A percentile compares a stretch with the other conserved stretches of the same genome.
These are phyloP conservation scores for Spathaspora arborariae DNA, from an alignment of 805 yeast species.

Conservation along the genomic window DNA sequence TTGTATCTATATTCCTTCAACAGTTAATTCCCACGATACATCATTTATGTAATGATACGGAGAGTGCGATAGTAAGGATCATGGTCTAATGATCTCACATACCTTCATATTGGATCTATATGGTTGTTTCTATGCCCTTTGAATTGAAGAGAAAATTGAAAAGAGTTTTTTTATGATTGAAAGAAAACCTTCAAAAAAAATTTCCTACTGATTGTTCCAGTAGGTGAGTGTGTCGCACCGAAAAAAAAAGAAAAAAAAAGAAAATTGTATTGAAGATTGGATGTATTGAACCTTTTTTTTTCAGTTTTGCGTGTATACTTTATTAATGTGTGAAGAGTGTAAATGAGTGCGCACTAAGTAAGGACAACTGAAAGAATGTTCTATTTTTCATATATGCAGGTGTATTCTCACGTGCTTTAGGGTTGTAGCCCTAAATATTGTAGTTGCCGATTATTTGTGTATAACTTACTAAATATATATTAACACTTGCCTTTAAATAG, in stretches of 20 bases:
- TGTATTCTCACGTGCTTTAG: conserved; percentile 1
- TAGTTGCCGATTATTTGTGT: neutral
- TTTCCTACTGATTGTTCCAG: conserved; percentile 1
- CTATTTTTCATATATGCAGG: neutral
- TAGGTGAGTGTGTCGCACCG: neutral
- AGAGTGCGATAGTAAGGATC: neutral
- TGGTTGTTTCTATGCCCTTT: conserved; percentile 21
- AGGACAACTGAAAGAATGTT: neutral
- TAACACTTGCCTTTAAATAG: no score
- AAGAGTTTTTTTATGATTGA: conserved; percentile 1
- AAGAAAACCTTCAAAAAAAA: conserved; percentile 3
- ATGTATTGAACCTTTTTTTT: neutral
- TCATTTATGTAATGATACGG: neutral
- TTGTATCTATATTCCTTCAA: neutral
- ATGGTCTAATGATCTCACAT: conserved; percentile 19
- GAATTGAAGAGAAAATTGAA: conserved; percentile 4
- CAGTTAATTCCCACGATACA: neutral
- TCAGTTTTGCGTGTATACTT: neutral
- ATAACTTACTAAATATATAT: no score
- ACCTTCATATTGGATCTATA: conserved; percentile 43
- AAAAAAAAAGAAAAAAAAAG: neutral
- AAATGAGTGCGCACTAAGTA: neutral
- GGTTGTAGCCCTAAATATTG: neutral
- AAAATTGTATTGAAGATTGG: neutral
- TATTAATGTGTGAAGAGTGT: neutral